These are phyloP conservation scores for Dictyophora rubrovolvata DNA, from an alignment of 768 basidiomycete species.

Conservation along the genomic window DNA sequence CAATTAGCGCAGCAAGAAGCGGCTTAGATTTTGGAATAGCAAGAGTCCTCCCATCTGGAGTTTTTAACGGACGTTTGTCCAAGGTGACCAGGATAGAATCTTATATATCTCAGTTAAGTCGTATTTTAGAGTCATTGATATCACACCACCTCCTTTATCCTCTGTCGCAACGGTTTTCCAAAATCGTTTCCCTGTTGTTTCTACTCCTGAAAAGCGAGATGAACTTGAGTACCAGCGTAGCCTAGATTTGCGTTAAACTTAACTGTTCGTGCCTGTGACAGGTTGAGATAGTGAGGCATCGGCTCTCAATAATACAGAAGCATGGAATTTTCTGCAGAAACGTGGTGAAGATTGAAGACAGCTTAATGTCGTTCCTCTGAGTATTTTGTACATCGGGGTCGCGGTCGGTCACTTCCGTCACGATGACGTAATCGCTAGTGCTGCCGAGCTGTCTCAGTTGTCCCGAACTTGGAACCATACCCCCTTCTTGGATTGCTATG, in stretches of 20 bases:
- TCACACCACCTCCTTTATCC: constrained; percentile 28
- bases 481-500: not conserved
- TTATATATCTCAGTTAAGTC: constrained; percentile 14
- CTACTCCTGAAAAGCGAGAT: constrained; percentile 49
- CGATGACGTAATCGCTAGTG: not conserved
- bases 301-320: not conserved
- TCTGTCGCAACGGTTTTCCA: constrained; percentile 89
- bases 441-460: not conserved
- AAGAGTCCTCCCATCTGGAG: constrained; percentile 72
- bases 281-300: constrained; percentile 24
- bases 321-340: not conserved
- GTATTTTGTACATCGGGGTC: not conserved
- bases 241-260: not conserved
- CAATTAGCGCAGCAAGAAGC: constrained; percentile 75
- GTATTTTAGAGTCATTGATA: not conserved
- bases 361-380: not conserved
- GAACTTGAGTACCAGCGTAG: not conserved
- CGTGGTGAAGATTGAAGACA: not conserved
- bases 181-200: constrained; percentile 79
- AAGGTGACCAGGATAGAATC: constrained; percentile 54
- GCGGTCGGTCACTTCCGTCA: not conserved
- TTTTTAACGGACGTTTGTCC: constrained; percentile 79
- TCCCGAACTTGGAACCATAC: not conserved
- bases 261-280: constrained; percentile 55
- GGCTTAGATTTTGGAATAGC: constrained; percentile 59